These are phyloP conservation scores for Colletotrichum shisoi DNA, from an alignment of 2,329 filamentous ascomycete genomes.

Conservation along the genomic window DNA sequence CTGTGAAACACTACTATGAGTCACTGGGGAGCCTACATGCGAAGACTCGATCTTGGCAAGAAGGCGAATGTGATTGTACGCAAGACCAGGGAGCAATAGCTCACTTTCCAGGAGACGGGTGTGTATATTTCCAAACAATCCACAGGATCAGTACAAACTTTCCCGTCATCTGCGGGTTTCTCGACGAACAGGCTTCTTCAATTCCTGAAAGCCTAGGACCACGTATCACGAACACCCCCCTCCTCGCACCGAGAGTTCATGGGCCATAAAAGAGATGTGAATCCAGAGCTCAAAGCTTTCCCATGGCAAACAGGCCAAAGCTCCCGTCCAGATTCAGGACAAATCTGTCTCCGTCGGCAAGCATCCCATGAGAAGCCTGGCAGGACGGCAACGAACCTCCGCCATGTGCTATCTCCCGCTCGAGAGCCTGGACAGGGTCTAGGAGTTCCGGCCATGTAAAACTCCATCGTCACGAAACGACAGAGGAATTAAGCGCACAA, in stretches of 20 bases:
- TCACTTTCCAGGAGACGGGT: not conserved
- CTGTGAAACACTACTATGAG: not conserved
- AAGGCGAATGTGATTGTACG: not conserved
- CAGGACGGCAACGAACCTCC: constrained; percentile 13
- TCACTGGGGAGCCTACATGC: no score
- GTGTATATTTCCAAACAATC: not conserved
- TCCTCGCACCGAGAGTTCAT: not conserved
- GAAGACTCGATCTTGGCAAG: not conserved
- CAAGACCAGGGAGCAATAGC: not conserved
- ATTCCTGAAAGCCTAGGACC: not conserved
- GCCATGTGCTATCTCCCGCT: not conserved
- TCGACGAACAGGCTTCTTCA: not conserved
- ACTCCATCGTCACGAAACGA: not conserved
- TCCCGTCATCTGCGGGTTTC: not conserved
- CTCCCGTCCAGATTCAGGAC: not conserved
- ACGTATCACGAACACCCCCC: not conserved
- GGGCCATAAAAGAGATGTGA: not conserved
- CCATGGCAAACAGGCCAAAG: not conserved
- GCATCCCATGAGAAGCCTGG: constrained; percentile 15
- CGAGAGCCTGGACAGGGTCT: not conserved
- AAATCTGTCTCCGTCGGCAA: constrained; percentile 5
- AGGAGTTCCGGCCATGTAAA: not conserved
- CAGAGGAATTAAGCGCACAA: not conserved
- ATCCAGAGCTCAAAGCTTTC: not conserved
- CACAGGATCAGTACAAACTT: not conserved